Evolutionary conservation across 179 eudicot species (phyloP), one percentile per base, ranked within the genome.

Genomic region (Beta corolliflora): DNA sequence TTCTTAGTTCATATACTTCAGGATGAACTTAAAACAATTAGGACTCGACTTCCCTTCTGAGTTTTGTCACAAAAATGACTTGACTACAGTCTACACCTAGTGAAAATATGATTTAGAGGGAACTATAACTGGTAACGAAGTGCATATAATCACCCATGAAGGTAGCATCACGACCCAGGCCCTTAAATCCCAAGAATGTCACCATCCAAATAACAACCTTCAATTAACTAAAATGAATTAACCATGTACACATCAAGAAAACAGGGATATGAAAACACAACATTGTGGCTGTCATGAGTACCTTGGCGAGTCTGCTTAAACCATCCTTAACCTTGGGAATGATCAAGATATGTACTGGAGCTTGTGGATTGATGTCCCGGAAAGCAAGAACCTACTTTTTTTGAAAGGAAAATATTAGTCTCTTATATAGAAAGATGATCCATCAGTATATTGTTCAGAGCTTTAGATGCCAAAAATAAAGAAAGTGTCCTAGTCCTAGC

Each of bases 321-420:
- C 97, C 99, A 88, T 95, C 97, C 79, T 71, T 91, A 70, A 88
- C 92, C 90, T 95, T 95, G 63, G 99, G 99, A 81, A 95, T 94
- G 82, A 95, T 85, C 90, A 95, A 46, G 81, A 94, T 92, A 89
- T 95, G 99, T 52, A 86, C 88, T 73, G 99, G 99, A 76, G 97
- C 99, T 88, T 95, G 98, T 41, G 98, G 97, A 73, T 83, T 73
- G 77, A 95, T 90, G 80, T 95, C 98, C 88, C 97, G 91, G 79
- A 95, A 95, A 68, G 97, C 97, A 82, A 95, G 92, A 86, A 95
- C 98, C 98, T 94, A 85, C 23, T 16, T 36, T 31, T 31, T 2
- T 31, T 31, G 36, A 31, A 31, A 31, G 36, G 36, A 31, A 31
- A 31, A 31, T 31, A 31, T 31, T 31, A 31, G 36, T 31, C 36